Evolutionary conservation across 805 yeast species (phyloP), one percentile per base, ranked within the genome.

Genomic region (Saturnispora bothae): DNA sequence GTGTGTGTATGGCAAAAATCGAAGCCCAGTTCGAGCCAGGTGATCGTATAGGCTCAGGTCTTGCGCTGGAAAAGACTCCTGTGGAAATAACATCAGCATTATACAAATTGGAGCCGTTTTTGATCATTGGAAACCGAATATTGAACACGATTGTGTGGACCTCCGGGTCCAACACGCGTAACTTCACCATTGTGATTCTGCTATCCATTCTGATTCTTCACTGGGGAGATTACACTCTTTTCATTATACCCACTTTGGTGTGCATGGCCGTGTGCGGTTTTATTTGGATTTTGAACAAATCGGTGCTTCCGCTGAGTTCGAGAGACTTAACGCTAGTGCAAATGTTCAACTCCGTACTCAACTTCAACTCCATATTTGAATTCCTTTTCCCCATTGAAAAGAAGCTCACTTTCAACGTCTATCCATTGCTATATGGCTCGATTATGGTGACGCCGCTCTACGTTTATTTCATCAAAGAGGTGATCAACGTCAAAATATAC

Each of bases 121-220:
- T 73, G 23, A 48, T 69, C 13, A 46, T 71, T 17, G 49, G 66
- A 5, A 76, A 73, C 48, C 54, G 60, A 30, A 39, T 63, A 5
- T 50, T 73, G 14, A 68, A 68, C 28, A 51, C 68, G 12, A 43
- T 71, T 16, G 71, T 78, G 1, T 73, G 79, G 79, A 71, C 79
- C 1, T 69, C 70, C 42, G 67, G 61, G 4, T 71, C 69, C 39
- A 54, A 67, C 8, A 69, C 67, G 45, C 59, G 59, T 42, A 73
- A 71, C 46, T 63, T 69, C 40, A 29, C 18, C 15, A 29, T 29
- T 8, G 48, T 71, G 5, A 27, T 64, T 1, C 56, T 69, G 23
- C 63, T 63, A 4, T 43, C 50, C 1, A 67, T 64, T 44, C 57
- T 64, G 1, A 63, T 70, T 12, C 45, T 62, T 48, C 63, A 69